Conservation (phyloP, 2,329 filamentous ascomycete species). For the Colletotrichum nymphaeae region DNA sequence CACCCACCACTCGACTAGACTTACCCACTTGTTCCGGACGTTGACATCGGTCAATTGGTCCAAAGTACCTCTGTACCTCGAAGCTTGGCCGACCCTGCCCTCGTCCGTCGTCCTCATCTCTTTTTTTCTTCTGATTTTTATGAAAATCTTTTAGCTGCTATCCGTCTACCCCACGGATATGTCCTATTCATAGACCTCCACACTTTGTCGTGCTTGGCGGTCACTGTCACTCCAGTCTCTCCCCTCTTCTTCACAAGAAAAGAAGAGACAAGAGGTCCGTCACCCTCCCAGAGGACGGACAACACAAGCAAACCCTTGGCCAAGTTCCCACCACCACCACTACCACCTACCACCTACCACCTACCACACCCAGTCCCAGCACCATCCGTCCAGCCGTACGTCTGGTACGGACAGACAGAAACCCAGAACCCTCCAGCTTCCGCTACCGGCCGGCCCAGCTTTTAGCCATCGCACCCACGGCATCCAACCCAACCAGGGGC, state of each 20-base stretch:
- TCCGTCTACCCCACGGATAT: conserved; percentile 22
- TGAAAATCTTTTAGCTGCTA: conserved; percentile 11
- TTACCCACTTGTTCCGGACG: conserved; percentile 28
- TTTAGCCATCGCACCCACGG: conserved; percentile 21
- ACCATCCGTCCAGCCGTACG: conserved; percentile 1
- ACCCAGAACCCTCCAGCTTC: conserved; percentile 11
- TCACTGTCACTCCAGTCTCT: conserved; percentile 1
- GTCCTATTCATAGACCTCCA: conserved; percentile 26
- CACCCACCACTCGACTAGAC: conserved; percentile 25
- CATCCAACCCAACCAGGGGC: conserved; percentile 22
- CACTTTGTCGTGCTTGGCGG: conserved; percentile 6
- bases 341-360: neutral
- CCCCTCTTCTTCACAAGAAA: neutral
- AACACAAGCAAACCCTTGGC: conserved; percentile 1
- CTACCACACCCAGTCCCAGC: conserved; percentile 1
- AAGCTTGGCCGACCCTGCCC: conserved; percentile 10
- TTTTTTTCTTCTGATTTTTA: conserved; percentile 1
- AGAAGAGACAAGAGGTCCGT: neutral
- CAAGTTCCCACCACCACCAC: neutral
- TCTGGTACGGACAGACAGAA: neutral
- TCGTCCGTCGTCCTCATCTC: neutral
- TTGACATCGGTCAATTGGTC: conserved; percentile 25
- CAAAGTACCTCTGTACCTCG: conserved; percentile 1
- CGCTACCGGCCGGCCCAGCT: conserved; percentile 29
- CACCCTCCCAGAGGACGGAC: neutral